Base-by-base conservation (phyloP, 352 stramenopile species). In the Pythium phragmitis region DNA sequence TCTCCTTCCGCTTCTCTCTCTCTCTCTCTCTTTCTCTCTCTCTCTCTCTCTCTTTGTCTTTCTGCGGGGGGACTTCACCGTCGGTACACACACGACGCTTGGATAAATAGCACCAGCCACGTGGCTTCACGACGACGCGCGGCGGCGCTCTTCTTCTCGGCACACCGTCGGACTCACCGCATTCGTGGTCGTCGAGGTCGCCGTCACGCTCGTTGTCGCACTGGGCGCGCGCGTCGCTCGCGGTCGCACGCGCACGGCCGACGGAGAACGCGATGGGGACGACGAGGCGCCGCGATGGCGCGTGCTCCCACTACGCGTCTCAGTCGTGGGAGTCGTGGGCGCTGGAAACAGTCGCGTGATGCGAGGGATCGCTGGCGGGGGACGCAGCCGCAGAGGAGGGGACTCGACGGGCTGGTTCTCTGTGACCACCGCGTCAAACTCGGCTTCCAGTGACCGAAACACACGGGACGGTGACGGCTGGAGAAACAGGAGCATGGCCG, bases 391-490 rank as follows among this genome's bases (percentile, higher is more conserved):
- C 6, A 72, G 70, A 6, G 72, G 37, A 17, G n/a, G 67, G 33
- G 75, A 42, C 36, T 11, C 36, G 14, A 16, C 14, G 2, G 36
- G 76, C 12, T 76, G 79, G 17, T 79, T 82, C 49, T 88, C 75
- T 2, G 26, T 4, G 34, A 86, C 75, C 53, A 84, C 82, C 4
- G 77, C 81, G 19, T 75, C 79, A 48, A 90, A 90, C 57, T 90
- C 81, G 28, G 79, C 76, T 30, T 79, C 81, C 16, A 90, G 69
- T 23, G 81, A 90, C 14, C 81, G 75, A 54, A 88, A 90, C 23
- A 90, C 79, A 9, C 73, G 49, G 57, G 58, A 60, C 48, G n/a
- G 58, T 26, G 39, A 30, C 17, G 48, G 48, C n/a, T 42, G 47
- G 0, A 57, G n/a, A 19, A 56, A 11, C 54, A 71, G 28, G 37